Conservation (phyloP, 225 moss, liverwort and hornwort genomes). For the Asterella californica region DNA sequence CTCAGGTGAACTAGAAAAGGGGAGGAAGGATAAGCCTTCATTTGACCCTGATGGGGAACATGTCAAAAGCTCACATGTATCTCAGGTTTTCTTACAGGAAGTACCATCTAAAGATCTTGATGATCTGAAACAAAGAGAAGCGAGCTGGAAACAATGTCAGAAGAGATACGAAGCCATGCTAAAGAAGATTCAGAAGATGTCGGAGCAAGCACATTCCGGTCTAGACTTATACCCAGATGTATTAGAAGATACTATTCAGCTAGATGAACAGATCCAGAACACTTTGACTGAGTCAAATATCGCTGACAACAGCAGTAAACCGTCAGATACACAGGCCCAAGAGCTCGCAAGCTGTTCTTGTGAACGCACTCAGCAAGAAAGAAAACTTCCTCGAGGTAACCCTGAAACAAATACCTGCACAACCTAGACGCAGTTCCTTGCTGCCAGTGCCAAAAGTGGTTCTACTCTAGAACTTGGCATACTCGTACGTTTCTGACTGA, state of each 20-base stretch:
- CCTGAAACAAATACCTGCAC: background rate
- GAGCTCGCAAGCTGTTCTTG: background rate
- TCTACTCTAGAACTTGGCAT: background rate
- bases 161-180: background rate
- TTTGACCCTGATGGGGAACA: background rate
- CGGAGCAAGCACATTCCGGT: background rate
- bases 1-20: background rate
- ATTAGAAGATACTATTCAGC: background rate
- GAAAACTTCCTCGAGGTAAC: background rate
- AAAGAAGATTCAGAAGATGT: background rate
- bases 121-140: background rate
- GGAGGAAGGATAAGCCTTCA: background rate
- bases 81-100: slow-evolving; percentile 1
- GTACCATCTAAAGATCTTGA: background rate
- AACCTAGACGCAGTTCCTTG: background rate
- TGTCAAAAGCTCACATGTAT: background rate
- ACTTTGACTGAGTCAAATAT: background rate
- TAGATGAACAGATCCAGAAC: background rate
- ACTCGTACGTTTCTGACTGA: background rate
- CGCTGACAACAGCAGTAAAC: too few relatives aligned
- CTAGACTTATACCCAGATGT: background rate
- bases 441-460: background rate
- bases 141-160: slow-evolving; percentile 6
- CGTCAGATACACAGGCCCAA: background rate
- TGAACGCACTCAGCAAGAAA: background rate